Conservation (phyloP, 257 asterid genomes). For the Lantana camara region DNA sequence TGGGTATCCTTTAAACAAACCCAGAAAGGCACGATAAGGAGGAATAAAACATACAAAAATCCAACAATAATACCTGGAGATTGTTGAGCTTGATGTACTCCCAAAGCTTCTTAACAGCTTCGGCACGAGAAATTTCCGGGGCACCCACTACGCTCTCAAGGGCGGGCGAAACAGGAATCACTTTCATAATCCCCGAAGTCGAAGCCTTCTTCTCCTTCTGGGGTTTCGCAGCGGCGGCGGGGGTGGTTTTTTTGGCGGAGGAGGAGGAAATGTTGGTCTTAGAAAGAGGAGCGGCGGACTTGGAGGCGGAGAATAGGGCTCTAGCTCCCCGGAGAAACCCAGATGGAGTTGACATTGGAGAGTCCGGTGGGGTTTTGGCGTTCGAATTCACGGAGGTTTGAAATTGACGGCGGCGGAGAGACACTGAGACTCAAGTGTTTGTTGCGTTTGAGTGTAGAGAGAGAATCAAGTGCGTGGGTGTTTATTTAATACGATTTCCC, state of each 20-base stretch:
- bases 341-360: conserved; percentile 38
- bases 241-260: conserved; percentile 32
- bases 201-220: conserved; percentile 30
- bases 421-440: not conserved
- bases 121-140: conserved; percentile 48
- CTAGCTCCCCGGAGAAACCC: conserved; percentile 42
- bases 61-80: conserved; percentile 47
- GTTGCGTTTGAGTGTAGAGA: not conserved
- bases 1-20: not conserved
- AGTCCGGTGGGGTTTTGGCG: conserved; percentile 14
- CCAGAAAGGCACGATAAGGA: not conserved
- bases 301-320: conserved; percentile 42
- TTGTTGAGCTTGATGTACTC: conserved; percentile 56
- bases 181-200: conserved; percentile 35
- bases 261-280: conserved; percentile 34
- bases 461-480: not conserved
- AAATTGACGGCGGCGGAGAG: conserved; percentile 17
- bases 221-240: conserved; percentile 28
- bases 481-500: not conserved
- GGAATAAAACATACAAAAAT: not conserved
- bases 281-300: conserved; percentile 34
- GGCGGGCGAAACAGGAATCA: conserved; percentile 45
- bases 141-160: conserved; percentile 56
- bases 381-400: conserved; percentile 13
- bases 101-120: conserved; percentile 65